Conservation (phyloP, 148 eudicot species). For the Rhododendron henanense region DNA sequence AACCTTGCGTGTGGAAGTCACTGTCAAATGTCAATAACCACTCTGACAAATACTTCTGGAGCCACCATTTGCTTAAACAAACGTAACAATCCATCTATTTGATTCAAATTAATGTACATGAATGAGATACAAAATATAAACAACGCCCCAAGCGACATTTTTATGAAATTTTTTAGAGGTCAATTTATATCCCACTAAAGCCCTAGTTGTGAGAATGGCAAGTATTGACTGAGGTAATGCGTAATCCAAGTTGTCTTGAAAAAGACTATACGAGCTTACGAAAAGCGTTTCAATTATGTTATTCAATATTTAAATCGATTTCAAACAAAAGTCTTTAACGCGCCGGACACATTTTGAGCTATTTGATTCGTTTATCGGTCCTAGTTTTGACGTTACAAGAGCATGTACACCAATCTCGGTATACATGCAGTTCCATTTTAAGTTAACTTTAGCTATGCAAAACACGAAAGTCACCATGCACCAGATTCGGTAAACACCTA, state of each 20-base stretch:
- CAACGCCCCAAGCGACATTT: background rate
- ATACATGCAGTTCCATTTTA: no score
- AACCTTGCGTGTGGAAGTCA: background rate
- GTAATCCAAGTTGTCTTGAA: background rate
- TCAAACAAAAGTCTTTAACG: no score
- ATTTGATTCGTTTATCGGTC: background rate
- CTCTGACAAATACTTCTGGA: background rate
- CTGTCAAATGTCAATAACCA: background rate
- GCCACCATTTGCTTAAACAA: background rate
- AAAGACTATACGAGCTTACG: background rate
- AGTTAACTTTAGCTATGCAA: no score
- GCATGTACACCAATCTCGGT: no score
- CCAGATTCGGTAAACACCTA: no score
- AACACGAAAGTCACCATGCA: no score
- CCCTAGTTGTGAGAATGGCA: background rate
- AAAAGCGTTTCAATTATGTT: no score
- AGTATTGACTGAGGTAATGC: background rate
- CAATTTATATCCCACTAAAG: background rate
- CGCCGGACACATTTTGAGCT: background rate
- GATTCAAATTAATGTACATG: background rate
- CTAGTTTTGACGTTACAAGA: background rate
- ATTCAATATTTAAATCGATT: no score
- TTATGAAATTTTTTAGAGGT: background rate
- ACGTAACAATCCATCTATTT: background rate
- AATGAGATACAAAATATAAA: background rate